Base-by-base conservation (phyloP, 331 rosid species). In the Cydonia oblonga region DNA sequence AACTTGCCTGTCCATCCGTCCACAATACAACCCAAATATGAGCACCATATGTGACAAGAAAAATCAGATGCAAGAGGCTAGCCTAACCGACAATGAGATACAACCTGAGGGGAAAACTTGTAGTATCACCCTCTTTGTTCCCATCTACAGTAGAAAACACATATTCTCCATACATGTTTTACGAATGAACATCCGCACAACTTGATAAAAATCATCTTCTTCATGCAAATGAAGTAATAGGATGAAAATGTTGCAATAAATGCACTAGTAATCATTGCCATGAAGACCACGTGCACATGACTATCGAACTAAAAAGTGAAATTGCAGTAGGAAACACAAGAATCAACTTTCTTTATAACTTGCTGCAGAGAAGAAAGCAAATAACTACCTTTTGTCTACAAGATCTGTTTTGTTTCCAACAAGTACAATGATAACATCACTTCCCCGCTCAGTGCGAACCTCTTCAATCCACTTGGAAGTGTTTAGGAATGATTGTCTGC, bases 371-470 rank as follows among this genome's bases (percentile, higher is more conserved):
- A 38, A 62, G 29, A 61, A 25, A 46, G 58, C 12, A 75, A 69
- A 53, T 20, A 14, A 75, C 78, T 88, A 95, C 99, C 97, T 95
- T 84, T 95, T 95, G 32, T 95, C 99, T 76, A 95, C 97, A 78
- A 95, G 97, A 79, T 95, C 99, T n/a, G 99, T 95, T 80, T 95
- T 91, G 89, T 95, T 95, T 68, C 99, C 97, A 69, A 95, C 99
- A 79, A 91, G 96, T 69, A 91, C 96, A 75, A 95, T 85, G 81
- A 95, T 95, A 38, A 95, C 99, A 79, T 91, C 99, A 20, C 93
- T 95, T 62, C 99, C 97, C 82, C 99, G 86, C 86, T 91, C 99
- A 68, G 92, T 90, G 64, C 99, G 90, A 75, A 95, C 99, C 88
- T 95, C 99, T 84, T 95, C 99, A 69, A 95, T 88, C 97, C 99